These are phyloP conservation scores for Solanum ossicruentum DNA, from an alignment of 257 asterid genomes.

Conservation along the genomic window DNA sequence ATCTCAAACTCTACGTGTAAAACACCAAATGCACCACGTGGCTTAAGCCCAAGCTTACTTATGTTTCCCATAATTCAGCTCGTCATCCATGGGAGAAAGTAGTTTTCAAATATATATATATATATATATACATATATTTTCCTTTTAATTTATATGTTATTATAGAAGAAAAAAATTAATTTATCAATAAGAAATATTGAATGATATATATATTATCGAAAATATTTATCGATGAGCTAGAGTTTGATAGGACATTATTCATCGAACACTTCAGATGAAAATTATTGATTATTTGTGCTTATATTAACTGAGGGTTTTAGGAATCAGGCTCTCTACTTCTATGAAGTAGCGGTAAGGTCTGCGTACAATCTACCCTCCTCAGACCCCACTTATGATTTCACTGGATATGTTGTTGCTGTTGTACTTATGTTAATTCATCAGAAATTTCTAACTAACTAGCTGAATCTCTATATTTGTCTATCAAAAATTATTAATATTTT, in stretches of 20 bases:
- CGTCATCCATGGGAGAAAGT: not conserved
- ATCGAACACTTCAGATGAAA: not conserved
- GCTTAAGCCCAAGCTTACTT: not conserved
- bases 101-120: not conserved
- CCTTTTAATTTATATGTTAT: not conserved
- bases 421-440: not conserved
- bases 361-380: too few species aligned
- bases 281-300: too few species aligned
- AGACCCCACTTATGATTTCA: too few species aligned
- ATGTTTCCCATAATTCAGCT: not conserved
- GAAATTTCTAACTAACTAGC: not conserved
- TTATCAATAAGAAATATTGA: not conserved
- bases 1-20: not conserved
- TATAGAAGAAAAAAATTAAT: not conserved
- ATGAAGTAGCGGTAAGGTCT: too few species aligned
- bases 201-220: not conserved
- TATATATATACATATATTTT: not conserved
- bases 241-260: not conserved
- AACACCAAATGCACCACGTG: not conserved
- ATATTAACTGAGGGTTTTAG: too few species aligned
- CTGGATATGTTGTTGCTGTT: too few species aligned
- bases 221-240: not conserved
- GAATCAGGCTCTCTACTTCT: too few species aligned
- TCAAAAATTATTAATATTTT: not conserved
- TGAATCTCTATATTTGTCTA: fast-evolving